Percentiles rank a stretch among this genome's conserved stretches.
These are phyloP conservation scores for Penicillium turbatum DNA, from an alignment of 495 filamentous ascomycete genomes.

Conservation along the genomic window DNA sequence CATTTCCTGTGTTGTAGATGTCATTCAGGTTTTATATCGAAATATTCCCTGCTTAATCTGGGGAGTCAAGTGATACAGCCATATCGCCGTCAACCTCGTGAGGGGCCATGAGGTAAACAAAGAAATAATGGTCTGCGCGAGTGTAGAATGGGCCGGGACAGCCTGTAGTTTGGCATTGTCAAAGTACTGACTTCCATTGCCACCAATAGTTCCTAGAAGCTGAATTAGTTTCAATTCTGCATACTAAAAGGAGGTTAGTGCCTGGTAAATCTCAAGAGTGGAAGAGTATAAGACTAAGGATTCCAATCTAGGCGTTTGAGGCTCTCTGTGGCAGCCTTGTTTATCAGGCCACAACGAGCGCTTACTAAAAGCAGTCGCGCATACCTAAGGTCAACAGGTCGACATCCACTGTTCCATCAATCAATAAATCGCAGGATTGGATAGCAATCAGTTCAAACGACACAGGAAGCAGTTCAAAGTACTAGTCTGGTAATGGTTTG, in stretches of 20 bases:
- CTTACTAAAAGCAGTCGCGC: slow-evolving; percentile 1
- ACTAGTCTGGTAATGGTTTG: neutral
- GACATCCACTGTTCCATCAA: neutral
- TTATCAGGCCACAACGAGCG: neutral
- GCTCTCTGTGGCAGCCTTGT: neutral
- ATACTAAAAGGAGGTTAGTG: neutral
- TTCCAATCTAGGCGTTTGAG: neutral
- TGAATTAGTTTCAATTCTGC: no score
- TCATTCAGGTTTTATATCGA: neutral
- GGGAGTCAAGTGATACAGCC: neutral
- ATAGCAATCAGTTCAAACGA: neutral
- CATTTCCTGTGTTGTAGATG: neutral
- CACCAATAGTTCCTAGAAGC: no score
- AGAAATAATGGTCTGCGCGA: neutral
- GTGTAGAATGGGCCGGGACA: no score
- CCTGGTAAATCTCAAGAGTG: neutral
- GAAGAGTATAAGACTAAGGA: neutral
- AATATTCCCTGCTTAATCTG: neutral
- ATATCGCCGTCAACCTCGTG: neutral
- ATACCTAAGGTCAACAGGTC: slow-evolving; percentile 2
- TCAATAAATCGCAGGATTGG: neutral
- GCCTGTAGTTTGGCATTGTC: no score
- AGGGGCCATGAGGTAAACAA: neutral
- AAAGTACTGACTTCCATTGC: no score
- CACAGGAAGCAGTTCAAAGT: neutral